Conservation (phyloP, 139 green algal species). For the Coelastrella sp. region DNA sequence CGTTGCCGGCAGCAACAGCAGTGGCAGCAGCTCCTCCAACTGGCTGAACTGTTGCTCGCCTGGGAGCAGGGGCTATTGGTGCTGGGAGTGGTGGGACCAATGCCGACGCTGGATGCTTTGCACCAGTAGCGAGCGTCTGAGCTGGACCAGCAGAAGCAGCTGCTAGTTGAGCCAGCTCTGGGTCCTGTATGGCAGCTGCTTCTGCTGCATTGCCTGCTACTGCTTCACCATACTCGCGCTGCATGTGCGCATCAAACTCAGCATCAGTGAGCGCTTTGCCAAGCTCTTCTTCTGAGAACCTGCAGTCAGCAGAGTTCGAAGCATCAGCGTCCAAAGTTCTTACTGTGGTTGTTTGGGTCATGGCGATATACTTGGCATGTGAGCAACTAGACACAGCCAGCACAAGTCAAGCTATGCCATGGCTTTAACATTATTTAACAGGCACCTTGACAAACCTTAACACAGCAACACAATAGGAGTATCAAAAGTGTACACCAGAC, state of each 20-base stretch:
- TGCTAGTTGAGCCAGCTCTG: slow-evolving; percentile 29
- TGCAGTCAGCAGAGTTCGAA: slow-evolving; percentile 2
- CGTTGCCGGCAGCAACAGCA: not conserved
- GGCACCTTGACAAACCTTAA: too few relatives aligned
- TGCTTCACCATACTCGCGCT: slow-evolving; percentile 69
- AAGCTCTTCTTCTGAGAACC: slow-evolving; percentile 71
- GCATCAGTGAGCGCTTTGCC: slow-evolving; percentile 58
- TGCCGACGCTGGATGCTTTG: slow-evolving; percentile 4
- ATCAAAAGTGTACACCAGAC: too few relatives aligned
- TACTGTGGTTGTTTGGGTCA: too few relatives aligned
- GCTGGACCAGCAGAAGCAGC: too few relatives aligned
- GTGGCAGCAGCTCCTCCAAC: not conserved
- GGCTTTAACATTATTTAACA: too few relatives aligned
- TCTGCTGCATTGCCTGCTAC: slow-evolving; percentile 35
- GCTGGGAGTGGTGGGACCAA: not conserved
- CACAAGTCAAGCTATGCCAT: too few relatives aligned
- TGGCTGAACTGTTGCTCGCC: not conserved
- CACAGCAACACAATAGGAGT: too few relatives aligned
- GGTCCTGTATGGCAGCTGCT: slow-evolving; percentile 20
- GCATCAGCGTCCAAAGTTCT: not conserved
- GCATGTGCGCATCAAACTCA: slow-evolving; percentile 66
- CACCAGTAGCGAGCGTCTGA: too few relatives aligned
- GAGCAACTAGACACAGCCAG: too few relatives aligned
- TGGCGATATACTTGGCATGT: too few relatives aligned
- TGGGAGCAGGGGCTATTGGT: not conserved